Conservation (phyloP, 1,284 basidiomycete species). For the Apiotrichum domesticum region DNA sequence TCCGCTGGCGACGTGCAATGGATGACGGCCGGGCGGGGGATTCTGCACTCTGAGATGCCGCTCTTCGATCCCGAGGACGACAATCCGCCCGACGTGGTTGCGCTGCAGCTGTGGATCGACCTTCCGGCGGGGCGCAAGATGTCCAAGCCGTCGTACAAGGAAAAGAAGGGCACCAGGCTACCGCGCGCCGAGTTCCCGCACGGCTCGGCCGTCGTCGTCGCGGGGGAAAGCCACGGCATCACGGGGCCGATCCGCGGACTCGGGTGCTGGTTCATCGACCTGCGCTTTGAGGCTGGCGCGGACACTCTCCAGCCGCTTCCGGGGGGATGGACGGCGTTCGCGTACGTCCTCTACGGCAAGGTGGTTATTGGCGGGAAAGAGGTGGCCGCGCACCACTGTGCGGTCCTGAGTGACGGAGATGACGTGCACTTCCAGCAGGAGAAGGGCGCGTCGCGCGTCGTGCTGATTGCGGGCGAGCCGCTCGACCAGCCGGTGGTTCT, state of each 20-base stretch:
- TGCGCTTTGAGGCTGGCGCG: constrained; percentile 60
- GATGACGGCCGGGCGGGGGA: constrained; percentile 74
- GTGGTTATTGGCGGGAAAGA: constrained; percentile 51
- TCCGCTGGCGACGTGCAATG: constrained; percentile 83
- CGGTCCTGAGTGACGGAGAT: constrained; percentile 51
- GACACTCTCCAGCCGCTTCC: constrained; percentile 80
- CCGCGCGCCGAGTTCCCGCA: not conserved
- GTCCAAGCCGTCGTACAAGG: constrained; percentile 53
- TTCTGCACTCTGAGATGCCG: constrained; percentile 83
- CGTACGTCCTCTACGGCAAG: constrained; percentile 63
- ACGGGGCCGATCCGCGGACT: constrained; percentile 46
- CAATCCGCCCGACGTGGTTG: constrained; percentile 45
- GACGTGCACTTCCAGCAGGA: constrained; percentile 35
- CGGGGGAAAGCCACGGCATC: constrained; percentile 76
- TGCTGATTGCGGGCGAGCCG: constrained; percentile 80
- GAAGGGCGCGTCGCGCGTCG: constrained; percentile 51
- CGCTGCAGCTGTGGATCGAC: constrained; percentile 91
- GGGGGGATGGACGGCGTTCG: constrained; percentile 71
- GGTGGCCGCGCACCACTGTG: constrained; percentile 63
- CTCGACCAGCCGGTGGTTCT: constrained; percentile 78
- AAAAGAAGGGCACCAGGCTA: not conserved
- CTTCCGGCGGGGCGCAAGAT: constrained; percentile 73
- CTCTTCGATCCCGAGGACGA: constrained; percentile 56
- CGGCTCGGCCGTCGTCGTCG: constrained; percentile 72
- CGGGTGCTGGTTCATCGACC: constrained; percentile 87